phyloP scores from a whole-genome alignment of 179 eudicot genomes.

The Beta lomatogona region DNA sequence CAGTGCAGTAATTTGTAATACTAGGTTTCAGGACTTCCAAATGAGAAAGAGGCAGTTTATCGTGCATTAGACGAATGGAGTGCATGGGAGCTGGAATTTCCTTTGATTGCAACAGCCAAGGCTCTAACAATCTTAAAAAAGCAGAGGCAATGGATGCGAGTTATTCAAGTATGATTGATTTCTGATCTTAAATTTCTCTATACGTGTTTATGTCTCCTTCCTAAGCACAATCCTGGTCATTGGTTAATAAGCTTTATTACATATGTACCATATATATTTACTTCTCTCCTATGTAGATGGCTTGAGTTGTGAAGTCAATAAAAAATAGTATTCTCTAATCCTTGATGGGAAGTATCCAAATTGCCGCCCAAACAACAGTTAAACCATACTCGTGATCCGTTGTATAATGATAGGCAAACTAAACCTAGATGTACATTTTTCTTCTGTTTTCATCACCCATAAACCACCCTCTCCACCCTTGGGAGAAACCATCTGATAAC shows the following conservation, averaged over 20 bases:
- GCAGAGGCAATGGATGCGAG: constrained; percentile 68
- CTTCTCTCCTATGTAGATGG: neutral
- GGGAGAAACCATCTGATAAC: no score
- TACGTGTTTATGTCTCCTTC: neutral
- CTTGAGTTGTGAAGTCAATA: neutral
- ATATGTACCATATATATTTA: neutral
- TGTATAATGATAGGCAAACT: no score
- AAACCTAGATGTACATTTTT: no score
- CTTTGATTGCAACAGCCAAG: constrained; percentile 87
- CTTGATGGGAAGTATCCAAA: no score
- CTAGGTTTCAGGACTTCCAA: constrained; percentile 77
- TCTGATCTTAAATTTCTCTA: neutral
- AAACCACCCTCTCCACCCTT: no score
- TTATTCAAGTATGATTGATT: constrained; percentile 61
- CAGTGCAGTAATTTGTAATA: constrained; percentile 10
- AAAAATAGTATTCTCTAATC: neutral
- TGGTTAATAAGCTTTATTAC: neutral
- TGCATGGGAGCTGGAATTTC: constrained; percentile 92
- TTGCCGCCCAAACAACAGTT: no score
- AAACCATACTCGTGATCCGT: no score
- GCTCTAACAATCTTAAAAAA: constrained; percentile 67
- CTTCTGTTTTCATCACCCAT: no score
- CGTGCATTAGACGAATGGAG: constrained; percentile 81
- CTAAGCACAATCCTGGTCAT: neutral
- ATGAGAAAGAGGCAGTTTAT: constrained; percentile 86